Evolutionary conservation across 805 yeast species (phyloP), one percentile per base, ranked within the genome.

Genomic region (Torulaspora franciscae): DNA sequence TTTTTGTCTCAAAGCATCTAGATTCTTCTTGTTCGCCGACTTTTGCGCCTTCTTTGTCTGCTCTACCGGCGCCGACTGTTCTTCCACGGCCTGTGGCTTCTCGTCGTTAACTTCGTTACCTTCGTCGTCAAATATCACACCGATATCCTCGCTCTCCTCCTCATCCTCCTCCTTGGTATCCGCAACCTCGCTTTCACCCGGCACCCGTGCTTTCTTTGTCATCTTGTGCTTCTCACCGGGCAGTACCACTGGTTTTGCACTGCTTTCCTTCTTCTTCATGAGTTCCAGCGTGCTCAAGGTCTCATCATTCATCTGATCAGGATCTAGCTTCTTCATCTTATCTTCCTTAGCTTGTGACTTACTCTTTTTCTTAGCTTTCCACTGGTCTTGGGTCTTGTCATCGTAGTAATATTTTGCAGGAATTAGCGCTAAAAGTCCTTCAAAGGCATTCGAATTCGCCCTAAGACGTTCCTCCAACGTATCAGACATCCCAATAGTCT

Each of bases 361-460:
- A 25, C 79, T 66, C 66, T 81, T 77, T 70, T 88, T 87, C 69
- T 81, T 85, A 56, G 82, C 83, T 56, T 83, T 81, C 97, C 97
- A 90, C 67, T 91, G 97, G 42, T 83, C 82, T 56, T 83, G 81
- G 2, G 91, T 83, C 47, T 86, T 91, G 32, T 85, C 96, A 64
- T 90, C 96, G 62, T 86, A 89, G 64, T 91, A 91, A 60, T 84
- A 89, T 61, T 89, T 88, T 2, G 97, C 95, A 3, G 98, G 97
- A 47, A 91, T 90, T 64, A 91, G 71, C 15, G 96, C 87, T 47
- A 91, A 71, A 42, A 91, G 71, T 19, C 97, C 95, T 61, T 86
- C 87, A 64, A 91, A 91, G 3, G 96, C 88, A 41, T 79, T 71
- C 10, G 93, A 81, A 60, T 84, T 89, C 26, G 79, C 79, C 66